Evolutionary conservation across 2,329 filamentous ascomycete genomes (phyloP).

Genomic region (Ustulina deusta): DNA sequence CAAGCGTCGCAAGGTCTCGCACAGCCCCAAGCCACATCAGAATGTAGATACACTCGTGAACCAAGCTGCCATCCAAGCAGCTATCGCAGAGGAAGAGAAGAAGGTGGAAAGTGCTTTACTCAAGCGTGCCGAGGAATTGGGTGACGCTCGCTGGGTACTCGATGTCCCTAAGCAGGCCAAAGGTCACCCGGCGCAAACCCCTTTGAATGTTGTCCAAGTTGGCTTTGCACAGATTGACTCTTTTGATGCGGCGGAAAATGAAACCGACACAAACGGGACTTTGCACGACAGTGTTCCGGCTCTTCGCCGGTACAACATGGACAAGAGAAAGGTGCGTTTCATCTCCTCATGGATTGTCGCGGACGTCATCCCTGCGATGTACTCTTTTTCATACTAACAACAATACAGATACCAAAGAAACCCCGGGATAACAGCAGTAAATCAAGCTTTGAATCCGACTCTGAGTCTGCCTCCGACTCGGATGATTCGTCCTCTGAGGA

Average conservation of each 20-base stretch:
- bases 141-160: conserved; percentile 82
- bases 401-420: conserved; percentile 47
- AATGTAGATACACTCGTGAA: conserved; percentile 63
- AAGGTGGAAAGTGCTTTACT: conserved; percentile 72
- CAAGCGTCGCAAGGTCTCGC: conserved; percentile 72
- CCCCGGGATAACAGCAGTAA: conserved; percentile 50
- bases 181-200: conserved; percentile 52
- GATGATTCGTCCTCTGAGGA: conserved; percentile 45
- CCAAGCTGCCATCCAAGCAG: conserved; percentile 70
- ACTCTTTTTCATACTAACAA: conserved; percentile 47
- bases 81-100: conserved; percentile 74
- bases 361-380: neutral
- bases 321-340: conserved; percentile 47
- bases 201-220: conserved; percentile 70
- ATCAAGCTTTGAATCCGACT: conserved; percentile 54
- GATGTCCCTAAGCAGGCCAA: conserved; percentile 61
- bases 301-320: conserved; percentile 52
- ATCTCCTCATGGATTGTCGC: neutral
- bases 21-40: conserved; percentile 50
- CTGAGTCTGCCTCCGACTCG: conserved; percentile 45
- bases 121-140: conserved; percentile 69
- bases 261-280: conserved; percentile 39
- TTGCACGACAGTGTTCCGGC: conserved; percentile 38
- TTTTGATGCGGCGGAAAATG: conserved; percentile 43
- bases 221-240: conserved; percentile 62